These are phyloP conservation scores for Coniophora puteana DNA, from an alignment of 1,284 basidiomycete species.

Conservation along the genomic window DNA sequence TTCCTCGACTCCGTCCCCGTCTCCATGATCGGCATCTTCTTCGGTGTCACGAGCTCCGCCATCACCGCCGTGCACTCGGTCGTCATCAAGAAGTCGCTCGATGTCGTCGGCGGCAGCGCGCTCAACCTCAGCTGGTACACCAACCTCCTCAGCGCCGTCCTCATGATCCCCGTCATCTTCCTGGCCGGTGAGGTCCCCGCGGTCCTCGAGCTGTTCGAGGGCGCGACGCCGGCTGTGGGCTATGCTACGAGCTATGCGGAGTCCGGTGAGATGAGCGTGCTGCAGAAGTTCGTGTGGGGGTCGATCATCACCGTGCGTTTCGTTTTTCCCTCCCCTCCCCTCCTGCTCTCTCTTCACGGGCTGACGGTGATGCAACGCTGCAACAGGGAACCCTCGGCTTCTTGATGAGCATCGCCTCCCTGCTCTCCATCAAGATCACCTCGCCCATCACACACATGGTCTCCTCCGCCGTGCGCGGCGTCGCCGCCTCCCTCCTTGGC, in stretches of 20 bases:
- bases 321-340: too few relatives aligned
- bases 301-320: conserved; percentile 67
- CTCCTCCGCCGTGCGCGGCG: conserved; percentile 81
- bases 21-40: conserved; percentile 60
- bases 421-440: conserved; percentile 87
- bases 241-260: too few relatives aligned
- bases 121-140: conserved; percentile 83
- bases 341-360: not conserved
- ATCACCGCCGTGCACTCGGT: conserved; percentile 84
- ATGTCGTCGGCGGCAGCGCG: conserved; percentile 74
- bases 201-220: conserved; percentile 53
- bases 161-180: conserved; percentile 64
- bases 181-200: conserved; percentile 68
- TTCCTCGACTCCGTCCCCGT: conserved; percentile 69
- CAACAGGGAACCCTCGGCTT: conserved; percentile 76
- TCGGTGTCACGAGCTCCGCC: conserved; percentile 73
- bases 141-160: conserved; percentile 68
- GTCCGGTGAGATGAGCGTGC: conserved; percentile 37
- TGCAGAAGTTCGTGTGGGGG: conserved; percentile 73
- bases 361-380: conserved; percentile 5
- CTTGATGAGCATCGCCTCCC: conserved; percentile 85
- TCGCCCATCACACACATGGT: conserved; percentile 93
- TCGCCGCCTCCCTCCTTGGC: conserved; percentile 74
- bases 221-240: conserved; percentile 31
- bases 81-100: conserved; percentile 78